phyloP scores from a whole-genome alignment of 805 yeast genomes.

The Metschnikowia santaceciliae region DNA sequence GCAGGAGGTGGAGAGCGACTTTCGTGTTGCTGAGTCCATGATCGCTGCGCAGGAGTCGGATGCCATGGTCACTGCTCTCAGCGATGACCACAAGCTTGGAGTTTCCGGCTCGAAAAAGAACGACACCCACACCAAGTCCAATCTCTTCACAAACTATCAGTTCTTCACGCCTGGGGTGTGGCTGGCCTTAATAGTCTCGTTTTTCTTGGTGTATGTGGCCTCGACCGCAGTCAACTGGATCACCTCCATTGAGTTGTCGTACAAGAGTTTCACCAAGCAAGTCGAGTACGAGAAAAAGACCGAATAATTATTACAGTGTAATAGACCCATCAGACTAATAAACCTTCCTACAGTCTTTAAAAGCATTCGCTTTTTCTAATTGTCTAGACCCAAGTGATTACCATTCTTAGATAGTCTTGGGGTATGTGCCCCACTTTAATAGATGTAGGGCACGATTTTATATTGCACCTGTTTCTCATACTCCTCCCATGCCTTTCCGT shows the following conservation, averaged over 20 bases:
- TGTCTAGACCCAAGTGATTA: not conserved
- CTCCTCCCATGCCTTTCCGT: conserved; percentile 81
- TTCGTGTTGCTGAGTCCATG: conserved; percentile 30
- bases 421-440: conserved; percentile 30
- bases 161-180: conserved; percentile 80
- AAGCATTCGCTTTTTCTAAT: not conserved
- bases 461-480: conserved; percentile 81
- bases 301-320: conserved; percentile 21
- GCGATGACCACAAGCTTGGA: conserved; percentile 12
- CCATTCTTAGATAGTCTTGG: no score
- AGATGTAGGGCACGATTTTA: conserved; percentile 84
- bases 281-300: conserved; percentile 49
- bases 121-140: conserved; percentile 19
- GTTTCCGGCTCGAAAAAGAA: conserved; percentile 5
- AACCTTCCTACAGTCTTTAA: not conserved
- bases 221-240: conserved; percentile 69
- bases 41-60: conserved; percentile 26
- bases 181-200: conserved; percentile 66
- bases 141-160: conserved; percentile 60
- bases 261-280: conserved; percentile 76
- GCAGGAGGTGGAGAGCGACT: conserved; percentile 27
- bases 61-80: conserved; percentile 19
- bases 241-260: conserved; percentile 66
- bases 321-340: not conserved
- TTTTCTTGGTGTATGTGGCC: conserved; percentile 54